Evolutionary conservation across 768 basidiomycete genomes (phyloP), one percentile per base, ranked within the genome.

Genomic region (Mycena venus): DNA sequence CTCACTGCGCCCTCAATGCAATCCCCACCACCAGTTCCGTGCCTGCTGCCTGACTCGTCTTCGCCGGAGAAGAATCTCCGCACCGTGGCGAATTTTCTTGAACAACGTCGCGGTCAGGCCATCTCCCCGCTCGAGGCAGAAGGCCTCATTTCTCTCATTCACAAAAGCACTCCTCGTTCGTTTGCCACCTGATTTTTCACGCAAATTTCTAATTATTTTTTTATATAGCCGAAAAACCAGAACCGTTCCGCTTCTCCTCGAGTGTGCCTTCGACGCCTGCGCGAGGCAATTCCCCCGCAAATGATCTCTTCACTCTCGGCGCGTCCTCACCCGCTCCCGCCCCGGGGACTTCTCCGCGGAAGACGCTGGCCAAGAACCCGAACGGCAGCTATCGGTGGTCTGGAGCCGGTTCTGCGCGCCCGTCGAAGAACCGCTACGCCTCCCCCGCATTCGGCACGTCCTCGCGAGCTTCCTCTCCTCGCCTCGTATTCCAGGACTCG

Each of bases 341-440:
- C 60, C 71, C 78, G n/a, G 80, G 83, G 1, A 76, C 85, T 23
- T 79, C 87, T 19, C 86, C 90, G 7, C 87, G 87, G 21, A 91
- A 88, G 79, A 91, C 88, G 12, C 83, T 95, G 9, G 80, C 87
- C 25, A 90, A 85, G 79, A 96, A 96, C 78, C 94, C 94, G 0
- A 96, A 95, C 79, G 94, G 94, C 25, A 79, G 84, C 38, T 93
- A 93, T 82, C 87, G 88, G 59, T 95, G 92, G 92, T 89, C 91
- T 75, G 95, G 94, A n/a, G 92, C 86, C 36, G 94, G 94, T 51
- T 94, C 93, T 77, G 91, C 94, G 86, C 23, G 66, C 78, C 27
- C 85, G 80, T 42, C 79, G 82, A 65, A 89, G 89, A 95, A 94
- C 80, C 91, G 93, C 51, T 94, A 91, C 79, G 88, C 90, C 63